Evolutionary conservation across 306 rosid genomes (phyloP), one percentile per base, ranked within the genome.

Genomic region (Canavalia ensiformis): DNA sequence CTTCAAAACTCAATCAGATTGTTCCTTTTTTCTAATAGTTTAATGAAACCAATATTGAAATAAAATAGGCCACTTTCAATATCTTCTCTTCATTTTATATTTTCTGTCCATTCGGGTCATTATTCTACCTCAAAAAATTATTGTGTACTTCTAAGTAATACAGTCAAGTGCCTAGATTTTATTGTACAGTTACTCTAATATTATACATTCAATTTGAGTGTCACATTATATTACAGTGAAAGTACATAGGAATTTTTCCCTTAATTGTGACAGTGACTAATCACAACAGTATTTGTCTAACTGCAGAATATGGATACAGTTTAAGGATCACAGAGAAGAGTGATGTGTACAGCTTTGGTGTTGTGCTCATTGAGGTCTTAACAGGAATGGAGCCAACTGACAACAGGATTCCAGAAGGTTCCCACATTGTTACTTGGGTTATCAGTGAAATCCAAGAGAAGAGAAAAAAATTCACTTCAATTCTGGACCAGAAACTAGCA

Each of bases 341-440:
- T 74, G 97, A 92, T 76, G 97, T 92, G 79, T 92, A 92, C 31
- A 92, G 97, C 80, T 92, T 88, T 55, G 97, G 97, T 2, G 95
- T 92, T 50, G 93, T 92, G 72, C 87, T 92, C 13, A 78, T 92
- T 8, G 97, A 92, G 92, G 80, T 89, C 62, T 82, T 92, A 55
- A 92, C 95, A 0, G 95, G 95, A 34, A 89, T 77, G 87, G 89
- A 90, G 51, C 97, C 97, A 42, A 90, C 80, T 11, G 92, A 89
- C 58, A 58, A 54, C 75, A 80, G 86, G 82, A 88, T 88, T 78
- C 92, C 95, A 18, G 97, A 90, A n/a, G 92, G 89, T 56, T 86
- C 80, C 13, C 95, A 92, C 84, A 85, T 92, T 25, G 90, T 88
- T 28, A 87, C 87, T 29, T 92, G 97, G 97, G 88, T 89, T 29